Evolutionary conservation across 2,329 filamentous ascomycete species (phyloP), one percentile per base, ranked within the genome.

Genomic region (Plectosphaerella plurivora): DNA sequence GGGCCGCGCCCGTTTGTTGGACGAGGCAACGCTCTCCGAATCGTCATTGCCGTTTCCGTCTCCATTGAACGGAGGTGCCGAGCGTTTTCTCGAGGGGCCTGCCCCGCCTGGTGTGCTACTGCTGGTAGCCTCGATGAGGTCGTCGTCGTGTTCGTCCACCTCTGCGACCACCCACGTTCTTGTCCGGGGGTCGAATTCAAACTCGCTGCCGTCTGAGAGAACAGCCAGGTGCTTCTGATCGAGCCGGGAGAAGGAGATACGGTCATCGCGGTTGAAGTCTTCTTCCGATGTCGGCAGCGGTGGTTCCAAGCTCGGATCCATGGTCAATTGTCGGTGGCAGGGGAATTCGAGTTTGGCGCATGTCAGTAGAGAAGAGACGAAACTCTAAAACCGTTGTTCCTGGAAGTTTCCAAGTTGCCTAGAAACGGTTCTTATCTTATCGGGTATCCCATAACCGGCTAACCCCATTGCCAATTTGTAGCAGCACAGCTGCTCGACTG

Each of bases 221-320:
- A 96, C 91, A 8, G 94, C 83, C 50, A 94, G 82, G 73, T 87
- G 93, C 66, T 91, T 93, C 64, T 84, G 79, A 69, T 93, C 87
- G 55, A 90, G 77, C 65, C 83, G 88, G n/a, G 89, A 93, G 73
- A 87, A 96, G 6, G 90, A 93, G 63, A 96, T 89, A 60, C 92
- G 88, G 25, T 89, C 81, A 66, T 96, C 91, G 53, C 73, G 73
- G 61, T 87, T 85, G 66, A 96, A 95, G 47, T 88, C 80, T 52
- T 81, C 77, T 14, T 81, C 77, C 53, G 89, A 74, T 16, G 75
- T 82, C 20, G 83, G 82, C 52, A 86, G 83, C 11, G 70, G 54
- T 2, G 59, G 44, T 12, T 71, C 66, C 67, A 71, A 70, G 39
- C 51, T 53, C 16, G 53, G 41, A 53, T 53, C 55, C 12, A 39